Evolutionary conservation across 2,329 filamentous ascomycete species (phyloP), one percentile per base, ranked within the genome.

Genomic region (Fusarium mangiferae): DNA sequence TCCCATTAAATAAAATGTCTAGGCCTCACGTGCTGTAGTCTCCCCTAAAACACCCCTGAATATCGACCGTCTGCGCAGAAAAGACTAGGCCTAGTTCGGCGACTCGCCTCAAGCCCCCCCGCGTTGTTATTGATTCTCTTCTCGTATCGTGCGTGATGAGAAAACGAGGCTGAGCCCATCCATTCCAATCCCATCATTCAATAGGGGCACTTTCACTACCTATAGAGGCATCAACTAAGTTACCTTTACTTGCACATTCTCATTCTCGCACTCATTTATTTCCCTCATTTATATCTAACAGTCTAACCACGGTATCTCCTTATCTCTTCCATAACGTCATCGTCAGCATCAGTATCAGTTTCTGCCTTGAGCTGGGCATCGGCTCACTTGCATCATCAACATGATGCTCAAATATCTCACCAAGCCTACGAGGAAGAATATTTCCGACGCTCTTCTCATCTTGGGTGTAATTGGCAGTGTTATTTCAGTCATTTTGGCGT

Each of bases 401-500:
- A 46, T 61, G 42, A 75, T 75, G 75, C 57, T 73, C 52, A 63
- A 62, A 49, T 59, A 56, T 36, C 55, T 72, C 35, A 46, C 56
- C 56, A 76, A 66, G 54, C 63, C 72, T 30, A 69, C 69, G 51
- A 70, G 76, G 39, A 68, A 72, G 39, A 38, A 66, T 35, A 42
- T 77, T 35, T 64, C 44, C 30, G 68, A 73, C 59, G 63, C 45
- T 51, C 72, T 79, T 24, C 62, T 66, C 26, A 64, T 65, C 33
- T 42, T 77, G 49, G 74, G 75, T 41, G 51, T 78, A 36, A 59
- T 72, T 33, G 71, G 77, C 22, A 76, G 76, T 30, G 63, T 74
- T 26, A 66, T 78, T 42, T 74, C 75, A 14, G 57, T 70, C 28
- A 55, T 75, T 36, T 60, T 77, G 33, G 60, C 67, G 11, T 63